Evolutionary conservation across 78 protist species (phyloP), one percentile per base, ranked within the genome.

Genomic region (Protostelium mycophagum): DNA sequence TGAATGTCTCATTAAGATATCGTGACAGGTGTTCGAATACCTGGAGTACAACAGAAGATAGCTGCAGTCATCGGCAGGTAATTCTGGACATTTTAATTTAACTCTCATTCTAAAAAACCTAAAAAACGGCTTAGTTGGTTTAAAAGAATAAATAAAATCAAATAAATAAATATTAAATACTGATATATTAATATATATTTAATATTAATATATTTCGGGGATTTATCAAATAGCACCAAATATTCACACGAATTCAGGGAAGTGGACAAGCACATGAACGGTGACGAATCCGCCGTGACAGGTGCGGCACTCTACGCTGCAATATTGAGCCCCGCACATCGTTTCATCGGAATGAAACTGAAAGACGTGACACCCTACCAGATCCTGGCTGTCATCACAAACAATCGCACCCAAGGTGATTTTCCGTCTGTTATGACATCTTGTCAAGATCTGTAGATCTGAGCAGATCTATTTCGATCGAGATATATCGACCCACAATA

Each of bases 271-370:
- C 94, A 89, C 86, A 83, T 96, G 85, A 94, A 96, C 91, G 94
- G 95, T 29, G 97, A 94, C 89, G 97, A 96, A 90, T 85, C 96
- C 29, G 85, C 90, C 38, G 93, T 92, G 39, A 37, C 84, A 51
- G 97, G 97, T 29, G 95, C 97, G 23, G 92, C 92, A 10, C 93
- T 87, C 85, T 90, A 85, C 85, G 96, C 91, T 25, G 96, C 96
- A 1, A 63, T 88, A 36, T 37, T 91, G 36, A 84, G 92, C 9
- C 83, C 37, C n/a, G 88, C 37, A 37, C 87, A 86, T 91, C 90
- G 92, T 93, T 93, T 96, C 89, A 94, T 93, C 93, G 96, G 95
- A 85, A 94, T 95, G 90, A 89, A 91, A 89, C 93, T 95, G 86
- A 97, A 94, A 91, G 98, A 92, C 83, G 90, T 89, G 29, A 51